Evolutionary conservation across 768 basidiomycete genomes (phyloP).

Genomic region (Tephrocybe rancida): DNA sequence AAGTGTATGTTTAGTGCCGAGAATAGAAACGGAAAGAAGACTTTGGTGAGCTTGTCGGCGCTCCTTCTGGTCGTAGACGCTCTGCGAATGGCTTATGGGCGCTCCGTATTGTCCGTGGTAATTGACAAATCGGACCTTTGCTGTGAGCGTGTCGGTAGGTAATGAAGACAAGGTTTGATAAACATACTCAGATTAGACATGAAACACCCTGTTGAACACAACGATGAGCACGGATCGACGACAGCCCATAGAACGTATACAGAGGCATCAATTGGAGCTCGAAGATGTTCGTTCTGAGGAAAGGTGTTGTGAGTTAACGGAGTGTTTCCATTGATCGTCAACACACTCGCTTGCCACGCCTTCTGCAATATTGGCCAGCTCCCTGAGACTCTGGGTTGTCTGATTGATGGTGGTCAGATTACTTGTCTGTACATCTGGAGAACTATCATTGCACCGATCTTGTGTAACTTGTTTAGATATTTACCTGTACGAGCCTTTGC

Average conservation of each 20-base stretch:
- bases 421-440: conserved; percentile 10
- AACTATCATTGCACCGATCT: background rate
- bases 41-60: conserved; percentile 28
- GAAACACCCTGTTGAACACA: conserved; percentile 13
- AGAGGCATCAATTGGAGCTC: conserved; percentile 2
- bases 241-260: background rate
- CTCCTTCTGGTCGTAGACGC: conserved; percentile 24
- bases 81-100: conserved; percentile 37
- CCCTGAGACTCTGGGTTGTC: conserved; percentile 1
- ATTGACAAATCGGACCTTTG: conserved; percentile 35
- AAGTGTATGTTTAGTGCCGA: conserved; percentile 45
- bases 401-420: conserved; percentile 1
- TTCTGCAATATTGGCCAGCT: conserved; percentile 10
- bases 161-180: background rate
- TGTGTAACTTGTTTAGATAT: background rate
- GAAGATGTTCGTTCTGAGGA: background rate
- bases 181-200: conserved; percentile 13
- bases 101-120: conserved; percentile 45
- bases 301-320: background rate
- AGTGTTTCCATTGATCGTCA: background rate
- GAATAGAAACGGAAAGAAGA: conserved; percentile 44
- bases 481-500: conserved; percentile 10
- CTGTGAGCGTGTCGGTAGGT: background rate
- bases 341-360: background rate
- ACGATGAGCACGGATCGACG: background rate